Conservation (phyloP, 2,329 filamentous ascomycete genomes). For the Pleochaeta shiraiana region DNA sequence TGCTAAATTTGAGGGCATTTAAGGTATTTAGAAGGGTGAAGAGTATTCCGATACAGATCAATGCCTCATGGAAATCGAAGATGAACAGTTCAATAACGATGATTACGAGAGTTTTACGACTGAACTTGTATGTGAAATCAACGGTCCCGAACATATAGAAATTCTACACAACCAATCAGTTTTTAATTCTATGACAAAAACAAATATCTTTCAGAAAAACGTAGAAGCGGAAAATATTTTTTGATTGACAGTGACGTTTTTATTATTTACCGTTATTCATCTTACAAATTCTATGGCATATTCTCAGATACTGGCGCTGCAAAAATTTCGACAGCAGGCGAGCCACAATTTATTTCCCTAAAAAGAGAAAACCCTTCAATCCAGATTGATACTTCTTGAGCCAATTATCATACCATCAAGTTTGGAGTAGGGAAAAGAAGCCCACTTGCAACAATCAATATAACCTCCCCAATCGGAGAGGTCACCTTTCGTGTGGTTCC, state of each 20-base stretch:
- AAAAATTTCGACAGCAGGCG: not conserved
- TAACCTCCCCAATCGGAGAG: not conserved
- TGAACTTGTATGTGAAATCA: not conserved
- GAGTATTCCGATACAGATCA: not conserved
- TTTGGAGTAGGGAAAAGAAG: not conserved
- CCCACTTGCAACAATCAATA: not conserved
- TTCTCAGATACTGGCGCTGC: not conserved
- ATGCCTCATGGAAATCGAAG: not conserved
- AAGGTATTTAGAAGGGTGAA: not conserved
- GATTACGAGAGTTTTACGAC: not conserved
- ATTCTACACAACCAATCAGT: not conserved
- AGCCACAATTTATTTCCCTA: not conserved
- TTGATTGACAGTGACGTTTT: not conserved
- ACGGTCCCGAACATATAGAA: not conserved
- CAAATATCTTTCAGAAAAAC: not conserved
- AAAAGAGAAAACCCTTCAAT: not conserved
- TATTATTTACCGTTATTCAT: not conserved
- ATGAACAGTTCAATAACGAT: not conserved
- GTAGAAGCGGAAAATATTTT: not conserved
- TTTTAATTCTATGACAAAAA: not conserved
- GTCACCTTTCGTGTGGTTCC: no score
- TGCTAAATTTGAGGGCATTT: not conserved
- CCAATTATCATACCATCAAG: not conserved
- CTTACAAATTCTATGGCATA: not conserved
- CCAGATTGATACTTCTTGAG: not conserved